Conservation (phyloP, 352 stramenopile genomes). For the Phytophthora idaei region DNA sequence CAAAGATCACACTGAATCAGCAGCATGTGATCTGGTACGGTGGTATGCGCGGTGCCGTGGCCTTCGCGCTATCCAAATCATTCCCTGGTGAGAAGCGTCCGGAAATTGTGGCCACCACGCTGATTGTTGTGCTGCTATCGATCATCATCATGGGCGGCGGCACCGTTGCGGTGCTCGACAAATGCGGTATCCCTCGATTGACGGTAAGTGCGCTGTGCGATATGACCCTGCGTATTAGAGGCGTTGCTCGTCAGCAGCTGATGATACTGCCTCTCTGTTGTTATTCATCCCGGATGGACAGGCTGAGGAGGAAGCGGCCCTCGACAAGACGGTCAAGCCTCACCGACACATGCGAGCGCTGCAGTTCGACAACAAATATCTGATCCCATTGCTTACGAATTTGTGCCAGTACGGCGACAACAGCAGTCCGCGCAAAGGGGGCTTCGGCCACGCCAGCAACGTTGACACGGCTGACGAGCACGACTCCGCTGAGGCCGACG, state of each 20-base stretch:
- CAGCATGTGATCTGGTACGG: conserved; percentile 96
- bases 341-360: conserved; percentile 83
- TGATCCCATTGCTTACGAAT: conserved; percentile 83
- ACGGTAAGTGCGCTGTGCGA: conserved; percentile 49
- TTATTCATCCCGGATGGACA: conserved; percentile 36
- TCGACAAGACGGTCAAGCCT: conserved; percentile 81
- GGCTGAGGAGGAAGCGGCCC: conserved; percentile 69
- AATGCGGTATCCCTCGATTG: conserved; percentile 84
- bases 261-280: conserved; percentile 10
- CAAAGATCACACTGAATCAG: conserved; percentile 85
- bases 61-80: conserved; percentile 90
- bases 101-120: conserved; percentile 90
- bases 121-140: conserved; percentile 92
- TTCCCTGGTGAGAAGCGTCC: conserved; percentile 89
- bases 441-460: conserved; percentile 57
- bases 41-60: conserved; percentile 92
- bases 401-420: conserved; percentile 60
- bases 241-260: conserved; percentile 8
- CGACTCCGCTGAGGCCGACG: conserved; percentile 34
- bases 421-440: conserved; percentile 36
- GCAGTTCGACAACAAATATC: conserved; percentile 89
- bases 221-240: background rate
- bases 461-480: conserved; percentile 41
- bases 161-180: conserved; percentile 89
- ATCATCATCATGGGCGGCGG: conserved; percentile 92